Evolutionary conservation across 495 filamentous ascomycete species (phyloP), one percentile per base, ranked within the genome.

Genomic region (Neurospora sp.): DNA sequence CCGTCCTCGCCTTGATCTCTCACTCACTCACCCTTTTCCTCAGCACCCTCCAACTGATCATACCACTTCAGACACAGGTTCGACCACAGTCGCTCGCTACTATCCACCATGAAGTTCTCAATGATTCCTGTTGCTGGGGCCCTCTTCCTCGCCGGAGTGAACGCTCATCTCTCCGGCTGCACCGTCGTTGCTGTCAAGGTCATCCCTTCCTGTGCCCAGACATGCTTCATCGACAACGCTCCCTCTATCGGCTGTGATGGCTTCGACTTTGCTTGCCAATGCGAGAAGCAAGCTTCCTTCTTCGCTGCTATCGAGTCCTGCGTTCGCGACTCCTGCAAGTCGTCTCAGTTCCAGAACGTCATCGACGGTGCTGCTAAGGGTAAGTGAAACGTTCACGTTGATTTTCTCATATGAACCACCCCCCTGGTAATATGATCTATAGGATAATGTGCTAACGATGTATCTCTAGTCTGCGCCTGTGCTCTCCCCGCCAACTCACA

Each of bases 191-290:
- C 80, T 16, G 70, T 77, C 61, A 42, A 53, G 14, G 71, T 70
- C 39, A 80, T 82, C 69, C 80, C 79, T 18, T 22, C 22, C 0
- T 82, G 80, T 71, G 80, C 80, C 1, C 78, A 80, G 65, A 31
- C 73, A 16, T 82, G 80, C 75, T 80, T 80, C 71, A 14, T 78
- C 65, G 65, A 79, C 39, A 71, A 71, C 37, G 78, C 77, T 8
- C 74, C 76, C 0, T 69, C 70, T 2, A 59, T 80, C 59, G 78
- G 79, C 27, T 81, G 80, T 69, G 77, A 40, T 35, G 77, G 75
- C 35, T 38, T 75, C 53, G 79, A 82, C 71, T 79, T 80, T 72
- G 71, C 69, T 31, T 81, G 80, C 72, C 80, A 80, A 70, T 82
- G 80, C 70, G 16, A 69, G 39, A 74, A 79, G 35, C 72, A 80